These are phyloP conservation scores for Tylopilus rubrobrunneus DNA, from an alignment of 768 basidiomycete genomes.

Conservation along the genomic window DNA sequence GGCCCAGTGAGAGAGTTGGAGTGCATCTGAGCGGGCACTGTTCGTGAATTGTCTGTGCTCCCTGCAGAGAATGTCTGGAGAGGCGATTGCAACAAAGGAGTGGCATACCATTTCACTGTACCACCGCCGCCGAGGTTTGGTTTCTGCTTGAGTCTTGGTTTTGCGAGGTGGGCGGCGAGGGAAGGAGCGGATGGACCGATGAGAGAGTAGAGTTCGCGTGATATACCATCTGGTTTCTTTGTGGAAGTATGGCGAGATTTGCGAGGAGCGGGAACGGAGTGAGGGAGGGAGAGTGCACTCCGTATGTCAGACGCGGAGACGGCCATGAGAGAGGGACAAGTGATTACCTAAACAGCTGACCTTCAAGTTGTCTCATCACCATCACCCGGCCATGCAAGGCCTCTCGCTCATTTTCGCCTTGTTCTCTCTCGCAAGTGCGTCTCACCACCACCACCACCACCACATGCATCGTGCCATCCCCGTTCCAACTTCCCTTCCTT, in stretches of 20 bases:
- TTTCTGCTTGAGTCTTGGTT: slow-evolving; percentile 84
- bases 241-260: slow-evolving; percentile 37
- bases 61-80: slow-evolving; percentile 42
- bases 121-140: slow-evolving; percentile 64
- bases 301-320: slow-evolving; percentile 79
- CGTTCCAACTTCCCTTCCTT: background rate
- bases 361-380: background rate
- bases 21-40: slow-evolving; percentile 57
- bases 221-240: slow-evolving; percentile 85
- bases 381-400: background rate
- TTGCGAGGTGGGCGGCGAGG: slow-evolving; percentile 72
- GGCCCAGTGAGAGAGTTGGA: slow-evolving; percentile 83
- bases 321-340: slow-evolving; percentile 41
- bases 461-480: background rate
- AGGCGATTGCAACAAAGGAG: background rate
- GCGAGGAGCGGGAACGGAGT: slow-evolving; percentile 35
- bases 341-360: slow-evolving; percentile 1
- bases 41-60: slow-evolving; percentile 74
- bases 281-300: slow-evolving; percentile 69
- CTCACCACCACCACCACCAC: background rate
- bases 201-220: slow-evolving; percentile 87
- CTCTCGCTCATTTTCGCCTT: background rate
- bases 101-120: slow-evolving; percentile 66
- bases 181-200: slow-evolving; percentile 93
- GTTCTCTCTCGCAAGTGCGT: background rate